Base-by-base conservation (phyloP, 192 early-diverging fungal genomes). In the Backusella macrospora region DNA sequence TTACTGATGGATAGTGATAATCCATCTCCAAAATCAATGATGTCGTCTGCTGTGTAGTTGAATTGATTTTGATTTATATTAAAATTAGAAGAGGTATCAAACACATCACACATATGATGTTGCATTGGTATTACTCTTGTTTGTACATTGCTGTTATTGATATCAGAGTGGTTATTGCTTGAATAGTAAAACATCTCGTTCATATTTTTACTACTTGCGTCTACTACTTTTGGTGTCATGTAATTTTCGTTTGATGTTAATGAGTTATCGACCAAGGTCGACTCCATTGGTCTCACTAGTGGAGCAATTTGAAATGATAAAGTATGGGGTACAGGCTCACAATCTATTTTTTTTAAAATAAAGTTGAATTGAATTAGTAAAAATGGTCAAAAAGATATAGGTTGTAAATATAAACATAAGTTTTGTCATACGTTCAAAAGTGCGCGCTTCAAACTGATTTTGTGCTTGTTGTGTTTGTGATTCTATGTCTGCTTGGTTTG, bases 381-480 rank as follows among this genome's bases (percentile, higher is more conserved):
- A 21, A 23, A 8, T 12, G 21, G 26, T 26, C 42, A 21, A 12
- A 1, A 4, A 59, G 26, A 26, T 8, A 18, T 43, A n/a, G n/a
- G n/a, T n/a, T n/a, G n/a, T n/a, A n/a, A n/a, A 43, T 43, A 43
- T 43, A 9, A 43, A 34, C 29, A 34, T 34, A 34, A 34, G 29
- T 1, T 43, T 6, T 59, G 18, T 18, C 52, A 23, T 59, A 59
- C 52, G 52, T 59, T 59, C 52, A 59, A 59, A 59, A 21, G 12
- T 26, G 52, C 21, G 52, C 12, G 52, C 2, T n/a, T 59, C 52
- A 13, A 59, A 26, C 23, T 59, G 52, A 26, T 59, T 59, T 59
- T 59, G 52, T 59, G n/a, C 52, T 59, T 59, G 52, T 59, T 59
- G 52, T 59, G 23, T 59, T 26, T 59, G 21, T 12, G 52, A 23